Evolutionary conservation across 768 basidiomycete species (phyloP).

Genomic region (Lactifluus piperatus): DNA sequence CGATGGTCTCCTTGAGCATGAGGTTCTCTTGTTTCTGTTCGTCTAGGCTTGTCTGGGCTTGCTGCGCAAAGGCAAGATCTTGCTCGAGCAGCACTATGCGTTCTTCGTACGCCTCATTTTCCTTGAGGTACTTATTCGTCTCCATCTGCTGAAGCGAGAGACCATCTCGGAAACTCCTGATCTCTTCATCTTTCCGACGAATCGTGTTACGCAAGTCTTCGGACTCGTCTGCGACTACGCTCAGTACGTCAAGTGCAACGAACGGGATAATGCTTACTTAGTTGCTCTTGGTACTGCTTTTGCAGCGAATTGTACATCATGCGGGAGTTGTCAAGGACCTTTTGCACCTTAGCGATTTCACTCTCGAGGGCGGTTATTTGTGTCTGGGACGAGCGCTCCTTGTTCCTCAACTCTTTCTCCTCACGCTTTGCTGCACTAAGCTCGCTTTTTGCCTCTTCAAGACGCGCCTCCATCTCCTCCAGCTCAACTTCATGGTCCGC

Average conservation of each 20-base stretch:
- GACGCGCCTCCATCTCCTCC: conserved; percentile 63
- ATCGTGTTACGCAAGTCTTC: conserved; percentile 72
- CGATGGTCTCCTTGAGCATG: conserved; percentile 91
- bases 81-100: conserved; percentile 60
- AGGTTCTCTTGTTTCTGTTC: conserved; percentile 94
- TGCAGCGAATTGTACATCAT: conserved; percentile 68
- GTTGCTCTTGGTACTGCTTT: conserved; percentile 86
- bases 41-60: conserved; percentile 67
- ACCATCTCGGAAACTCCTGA: conserved; percentile 55
- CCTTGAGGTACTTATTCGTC: conserved; percentile 51
- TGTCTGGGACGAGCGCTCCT: conserved; percentile 65
- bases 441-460: conserved; percentile 76
- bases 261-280: conserved; percentile 41
- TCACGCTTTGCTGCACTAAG: conserved; percentile 75
- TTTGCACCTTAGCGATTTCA: conserved; percentile 69
- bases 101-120: conserved; percentile 64
- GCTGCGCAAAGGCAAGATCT: conserved; percentile 61
- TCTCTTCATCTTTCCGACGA: conserved; percentile 64
- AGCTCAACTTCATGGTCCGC: conserved; percentile 75
- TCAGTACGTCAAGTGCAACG: not conserved
- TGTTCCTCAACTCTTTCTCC: conserved; percentile 84
- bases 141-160: conserved; percentile 57
- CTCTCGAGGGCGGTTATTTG: conserved; percentile 68
- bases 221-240: conserved; percentile 46
- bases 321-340: conserved; percentile 64